Evolutionary conservation across 352 stramenopile species (phyloP), one percentile per base, ranked within the genome.

Genomic region (Phytopythium ostracodes): DNA sequence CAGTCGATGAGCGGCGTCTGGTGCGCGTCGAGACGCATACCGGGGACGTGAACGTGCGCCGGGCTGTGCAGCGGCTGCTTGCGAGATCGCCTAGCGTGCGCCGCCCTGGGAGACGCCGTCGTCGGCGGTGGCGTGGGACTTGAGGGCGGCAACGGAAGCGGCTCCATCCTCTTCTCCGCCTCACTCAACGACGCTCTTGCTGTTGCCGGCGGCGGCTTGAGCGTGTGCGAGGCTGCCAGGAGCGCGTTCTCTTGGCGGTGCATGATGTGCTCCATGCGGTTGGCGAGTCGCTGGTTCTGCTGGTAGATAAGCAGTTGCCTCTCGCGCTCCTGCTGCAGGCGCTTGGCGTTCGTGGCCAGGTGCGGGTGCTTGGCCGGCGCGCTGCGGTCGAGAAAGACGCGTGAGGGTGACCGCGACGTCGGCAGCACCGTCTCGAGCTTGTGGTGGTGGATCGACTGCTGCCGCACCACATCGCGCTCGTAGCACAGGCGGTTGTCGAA

Each of bases 401-500:
- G 73, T 6, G 84, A 88, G 1, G 79, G 81, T 1, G 84, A 91
- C 11, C 74, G 64, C 27, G 74, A 80, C 22, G 81, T 91, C 8
- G 80, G 73, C 31, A 88, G 53, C 24, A 91, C 64, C 29, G 73
- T 75, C 60, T 88, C 71, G 9, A 93, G 69, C 56, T 89, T 91
- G 35, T 76, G 68, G 18, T 88, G 76, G 68, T 91, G 84, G 20
- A 90, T 62, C 7, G 72, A 71, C 46, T 90, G 81, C 51, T 85
- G 76, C 31, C 75, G 76, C 18, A 68, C 65, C 35, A 93, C 80
- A 59, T 90, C 76, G 55, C 84, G 84, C 69, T 93, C 81, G 53
- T 91, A 93, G 72, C 84, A 93, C 36, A 93, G 70, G 14, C 78
- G 84, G 56, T 93, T 93, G 66, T 91, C 78, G 62, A 91, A 93